These are phyloP conservation scores for Noccaea caerulescens DNA, from an alignment of 345 rosid species.

Conservation along the genomic window DNA sequence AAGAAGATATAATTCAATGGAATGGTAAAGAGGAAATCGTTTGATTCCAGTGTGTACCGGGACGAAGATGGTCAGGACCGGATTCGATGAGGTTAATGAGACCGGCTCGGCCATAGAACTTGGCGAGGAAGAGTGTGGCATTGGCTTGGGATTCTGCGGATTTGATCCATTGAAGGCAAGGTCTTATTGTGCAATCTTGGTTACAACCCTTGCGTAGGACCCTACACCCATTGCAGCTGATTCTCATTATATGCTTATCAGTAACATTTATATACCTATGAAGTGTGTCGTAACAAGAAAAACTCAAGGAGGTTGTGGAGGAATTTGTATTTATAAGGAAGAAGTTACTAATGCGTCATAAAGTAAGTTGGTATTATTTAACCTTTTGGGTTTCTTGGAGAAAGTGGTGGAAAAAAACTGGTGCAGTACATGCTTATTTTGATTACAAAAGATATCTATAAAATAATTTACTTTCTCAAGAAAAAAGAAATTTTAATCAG, in stretches of 20 bases:
- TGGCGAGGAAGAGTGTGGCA: slow-evolving; percentile 77
- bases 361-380: slow-evolving; percentile 30
- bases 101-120: slow-evolving; percentile 78
- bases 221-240: slow-evolving; percentile 78
- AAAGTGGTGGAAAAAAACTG: slow-evolving; percentile 43
- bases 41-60: slow-evolving; percentile 29
- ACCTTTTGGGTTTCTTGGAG: slow-evolving; percentile 45
- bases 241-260: slow-evolving; percentile 40
- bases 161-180: slow-evolving; percentile 74
- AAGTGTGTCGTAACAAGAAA: slow-evolving; percentile 21
- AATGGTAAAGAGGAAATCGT: not conserved
- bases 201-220: slow-evolving; percentile 74
- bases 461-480: slow-evolving; percentile 22
- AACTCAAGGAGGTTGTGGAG: slow-evolving; percentile 26
- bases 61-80: slow-evolving; percentile 67
- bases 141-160: slow-evolving; percentile 69
- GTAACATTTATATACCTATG: slow-evolving; percentile 1
- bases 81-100: slow-evolving; percentile 70
- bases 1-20: not conserved
- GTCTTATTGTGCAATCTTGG: slow-evolving; percentile 63
- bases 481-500: not conserved
- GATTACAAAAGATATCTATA: not conserved
- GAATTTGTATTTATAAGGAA: slow-evolving; percentile 38
- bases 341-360: slow-evolving; percentile 37
- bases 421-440: slow-evolving; percentile 20